Evolutionary conservation across 441 rosid species (phyloP).

Genomic region (Croton laevigatus): DNA sequence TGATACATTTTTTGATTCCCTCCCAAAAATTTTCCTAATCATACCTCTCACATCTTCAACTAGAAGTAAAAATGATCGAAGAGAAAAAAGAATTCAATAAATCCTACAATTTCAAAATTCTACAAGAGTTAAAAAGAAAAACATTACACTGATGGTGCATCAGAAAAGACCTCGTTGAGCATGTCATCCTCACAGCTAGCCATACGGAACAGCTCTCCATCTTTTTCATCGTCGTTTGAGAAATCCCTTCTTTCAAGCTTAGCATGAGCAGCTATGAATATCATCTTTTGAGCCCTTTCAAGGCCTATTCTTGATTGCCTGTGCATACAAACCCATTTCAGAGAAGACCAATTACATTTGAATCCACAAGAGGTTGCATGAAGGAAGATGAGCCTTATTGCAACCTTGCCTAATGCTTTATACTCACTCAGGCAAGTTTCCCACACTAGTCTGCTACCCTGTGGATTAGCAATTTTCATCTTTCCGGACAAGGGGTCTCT

Average conservation of each 20-base stretch:
- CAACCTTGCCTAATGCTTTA: slow-evolving; percentile 84
- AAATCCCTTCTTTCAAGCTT: slow-evolving; percentile 75
- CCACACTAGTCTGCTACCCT: slow-evolving; percentile 93
- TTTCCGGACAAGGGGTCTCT: slow-evolving; percentile 77
- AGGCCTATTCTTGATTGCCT: slow-evolving; percentile 56
- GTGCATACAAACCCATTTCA: slow-evolving; percentile 63
- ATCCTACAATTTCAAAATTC: slow-evolving; percentile 35
- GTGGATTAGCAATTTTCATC: slow-evolving; percentile 85
- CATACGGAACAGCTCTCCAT: slow-evolving; percentile 48
- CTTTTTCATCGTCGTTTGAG: slow-evolving; percentile 76
- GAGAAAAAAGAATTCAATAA: slow-evolving; percentile 38
- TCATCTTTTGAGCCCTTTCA: slow-evolving; percentile 84
- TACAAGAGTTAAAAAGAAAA: slow-evolving; percentile 35
- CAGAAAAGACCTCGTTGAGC: slow-evolving; percentile 53
- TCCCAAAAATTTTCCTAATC: slow-evolving; percentile 18
- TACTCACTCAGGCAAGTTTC: slow-evolving; percentile 86
- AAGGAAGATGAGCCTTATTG: slow-evolving; percentile 87
- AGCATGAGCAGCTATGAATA: slow-evolving; percentile 80
- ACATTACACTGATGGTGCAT: slow-evolving; percentile 47
- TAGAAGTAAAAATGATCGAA: slow-evolving; percentile 26
- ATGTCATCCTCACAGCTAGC: slow-evolving; percentile 48
- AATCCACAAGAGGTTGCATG: slow-evolving; percentile 83
- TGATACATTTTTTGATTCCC: slow-evolving; percentile 28
- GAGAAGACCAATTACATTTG: slow-evolving; percentile 62
- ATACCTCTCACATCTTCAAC: slow-evolving; percentile 29